phyloP scores from a whole-genome alignment of 2,329 filamentous ascomycete species.

The Alternaria gansuensis region DNA sequence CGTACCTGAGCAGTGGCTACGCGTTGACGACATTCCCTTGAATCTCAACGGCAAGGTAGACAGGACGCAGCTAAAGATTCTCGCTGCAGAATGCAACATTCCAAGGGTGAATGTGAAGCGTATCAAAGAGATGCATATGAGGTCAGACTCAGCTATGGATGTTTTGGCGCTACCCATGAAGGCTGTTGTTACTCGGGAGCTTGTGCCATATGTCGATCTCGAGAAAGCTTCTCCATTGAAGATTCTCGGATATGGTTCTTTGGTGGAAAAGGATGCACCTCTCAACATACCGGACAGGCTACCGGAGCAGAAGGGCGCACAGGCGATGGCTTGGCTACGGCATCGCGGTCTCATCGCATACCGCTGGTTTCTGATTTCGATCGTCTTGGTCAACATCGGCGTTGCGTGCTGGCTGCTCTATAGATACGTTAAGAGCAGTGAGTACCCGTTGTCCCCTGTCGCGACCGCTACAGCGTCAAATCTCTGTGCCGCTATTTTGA shows the following conservation, averaged over 20 bases:
- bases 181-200: neutral
- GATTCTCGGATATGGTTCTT: conserved; percentile 22
- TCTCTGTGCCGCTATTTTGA: conserved; percentile 44
- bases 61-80: conserved; percentile 57
- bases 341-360: conserved; percentile 47
- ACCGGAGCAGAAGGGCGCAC: conserved; percentile 39
- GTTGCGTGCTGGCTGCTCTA: conserved; percentile 42
- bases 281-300: conserved; percentile 30
- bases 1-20: conserved; percentile 59
- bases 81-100: conserved; percentile 23
- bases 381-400: conserved; percentile 40
- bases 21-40: conserved; percentile 58
- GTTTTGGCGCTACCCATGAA: neutral
- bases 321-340: conserved; percentile 45
- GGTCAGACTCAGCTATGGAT: conserved; percentile 11
- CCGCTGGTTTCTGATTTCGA: conserved; percentile 43
- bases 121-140: neutral
- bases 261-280: conserved; percentile 25
- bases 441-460: conserved; percentile 39
- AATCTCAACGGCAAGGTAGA: conserved; percentile 67
- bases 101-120: neutral
- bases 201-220: conserved; percentile 10
- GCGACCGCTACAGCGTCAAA: conserved; percentile 54
- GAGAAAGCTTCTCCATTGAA: conserved; percentile 25
- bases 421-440: conserved; percentile 28